Evolutionary conservation across 768 basidiomycete genomes (phyloP).

Genomic region (Crucibulum laeve): DNA sequence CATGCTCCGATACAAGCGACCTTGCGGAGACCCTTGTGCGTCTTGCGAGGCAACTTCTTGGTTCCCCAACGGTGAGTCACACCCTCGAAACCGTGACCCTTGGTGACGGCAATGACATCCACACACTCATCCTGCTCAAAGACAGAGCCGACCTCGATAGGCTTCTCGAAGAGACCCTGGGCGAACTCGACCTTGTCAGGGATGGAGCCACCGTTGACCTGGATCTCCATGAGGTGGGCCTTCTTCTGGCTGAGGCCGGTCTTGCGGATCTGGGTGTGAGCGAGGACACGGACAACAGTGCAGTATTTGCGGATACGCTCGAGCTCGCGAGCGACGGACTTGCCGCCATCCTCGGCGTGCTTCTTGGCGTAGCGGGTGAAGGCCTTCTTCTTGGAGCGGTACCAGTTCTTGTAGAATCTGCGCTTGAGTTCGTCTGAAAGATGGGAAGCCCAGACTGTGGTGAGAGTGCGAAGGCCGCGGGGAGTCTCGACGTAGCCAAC

Average conservation of each 20-base stretch:
- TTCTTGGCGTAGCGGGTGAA: conserved; percentile 99
- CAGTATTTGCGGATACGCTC: conserved; percentile 99
- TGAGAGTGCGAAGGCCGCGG: conserved; percentile 96
- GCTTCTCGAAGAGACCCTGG: conserved; percentile 93
- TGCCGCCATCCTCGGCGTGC: conserved; percentile 92
- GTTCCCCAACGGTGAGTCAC: conserved; percentile 99
- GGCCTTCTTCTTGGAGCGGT: conserved; percentile 99
- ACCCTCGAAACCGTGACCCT: conserved; percentile 99
- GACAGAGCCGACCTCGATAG: conserved; percentile 75
- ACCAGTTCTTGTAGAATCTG: conserved; percentile 99
- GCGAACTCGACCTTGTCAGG: conserved; percentile 98
- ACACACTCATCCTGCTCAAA: conserved; percentile 98
- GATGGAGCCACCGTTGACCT: conserved; percentile 94
- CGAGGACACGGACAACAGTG: conserved; percentile 98
- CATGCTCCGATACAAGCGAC: conserved; percentile 98
- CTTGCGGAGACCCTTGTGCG: conserved; percentile 99
- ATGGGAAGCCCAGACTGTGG: conserved; percentile 98
- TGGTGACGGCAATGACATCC: conserved; percentile 97
- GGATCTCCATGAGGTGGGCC: conserved; percentile 99
- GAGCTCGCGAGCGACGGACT: conserved; percentile 90
- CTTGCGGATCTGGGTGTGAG: conserved; percentile 98
- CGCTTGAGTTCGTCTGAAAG: conserved; percentile 97
- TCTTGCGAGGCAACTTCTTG: conserved; percentile 97
- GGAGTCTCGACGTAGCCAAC: conserved; percentile 99
- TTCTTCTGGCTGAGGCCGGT: conserved; percentile 98